Base-by-base conservation (phyloP, 1,139 yeast genomes). In the Kodamaea ohmeri region DNA sequence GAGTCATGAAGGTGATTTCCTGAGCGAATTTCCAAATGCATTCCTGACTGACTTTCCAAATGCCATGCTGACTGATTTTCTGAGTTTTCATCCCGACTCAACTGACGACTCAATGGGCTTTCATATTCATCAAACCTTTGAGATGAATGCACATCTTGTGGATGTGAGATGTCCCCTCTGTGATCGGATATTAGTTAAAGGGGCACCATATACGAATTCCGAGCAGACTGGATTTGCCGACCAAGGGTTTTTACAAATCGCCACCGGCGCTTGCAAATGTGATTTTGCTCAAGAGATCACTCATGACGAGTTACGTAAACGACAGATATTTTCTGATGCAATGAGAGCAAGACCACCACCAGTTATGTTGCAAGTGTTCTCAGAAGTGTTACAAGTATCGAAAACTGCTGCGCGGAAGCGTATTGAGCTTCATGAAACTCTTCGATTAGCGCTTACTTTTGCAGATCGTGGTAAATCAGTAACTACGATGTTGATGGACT, bases 111-210 rank as follows among this genome's bases (percentile, higher is more conserved):
- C 34, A 20, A n/a, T 17, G 14, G 28, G 9, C 6, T 37, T 25
- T 21, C 32, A 34, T 25, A 15, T 30, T 20, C n/a, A 17, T 15
- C 7, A 20, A 15, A 22, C 15, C n/a, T 37, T 37, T 25, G 17
- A 18, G 12, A 34, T 29, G 35, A 15, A 34, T 15, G n/a, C 26
- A 12, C 20, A 31, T 18, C 19, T 24, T 9, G 30, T 37, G 3
- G 37, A 42, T n/a, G 34, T 47, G 6, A 26, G 22, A 11, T 60
- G 64, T 36, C 60, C 63, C 5, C 29, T 37, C 12, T 59, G 63
- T 38, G 19, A 40, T 4, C 32, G 39, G 3, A 24, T 35, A 2
- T 22, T 51, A 6, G 24, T 49, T 9, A 27, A 31, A 2, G 34
- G 43, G 11, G 45, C 49, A 4, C 52, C 54, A 1, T 52, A 51